Evolutionary conservation across 2,329 filamentous ascomycete genomes (phyloP).

Genomic region (Fusarium sp.): DNA sequence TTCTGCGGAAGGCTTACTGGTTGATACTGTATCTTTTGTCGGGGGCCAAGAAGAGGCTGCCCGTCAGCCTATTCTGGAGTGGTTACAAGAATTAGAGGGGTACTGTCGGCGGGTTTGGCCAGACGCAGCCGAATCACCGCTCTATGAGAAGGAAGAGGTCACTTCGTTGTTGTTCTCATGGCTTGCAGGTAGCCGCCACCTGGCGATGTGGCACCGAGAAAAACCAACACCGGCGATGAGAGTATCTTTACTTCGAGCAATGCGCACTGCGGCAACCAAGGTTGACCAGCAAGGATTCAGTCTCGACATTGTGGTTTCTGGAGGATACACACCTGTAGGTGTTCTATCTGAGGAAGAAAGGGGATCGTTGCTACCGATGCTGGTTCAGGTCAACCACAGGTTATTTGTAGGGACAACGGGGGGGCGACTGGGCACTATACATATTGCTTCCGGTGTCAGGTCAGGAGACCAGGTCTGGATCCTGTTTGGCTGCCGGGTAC

Average conservation of each 20-base stretch:
- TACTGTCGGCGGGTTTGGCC: slow-evolving; percentile 1
- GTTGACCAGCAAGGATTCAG: background rate
- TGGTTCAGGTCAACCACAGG: background rate
- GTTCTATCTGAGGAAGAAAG: background rate
- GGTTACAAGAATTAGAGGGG: background rate
- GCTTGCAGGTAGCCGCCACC: background rate
- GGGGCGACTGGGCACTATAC: background rate
- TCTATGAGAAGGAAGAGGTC: background rate
- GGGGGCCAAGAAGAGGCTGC: background rate
- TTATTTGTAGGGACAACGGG: background rate
- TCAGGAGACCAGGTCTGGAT: slow-evolving; percentile 14
- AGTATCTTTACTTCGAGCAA: background rate
- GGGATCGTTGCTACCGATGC: background rate
- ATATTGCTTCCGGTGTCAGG: background rate
- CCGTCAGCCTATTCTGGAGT: background rate
- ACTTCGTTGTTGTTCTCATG: background rate
- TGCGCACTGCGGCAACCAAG: background rate
- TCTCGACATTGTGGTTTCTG: background rate
- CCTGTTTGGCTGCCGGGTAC: slow-evolving; percentile 12
- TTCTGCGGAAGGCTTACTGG: background rate
- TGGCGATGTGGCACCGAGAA: background rate
- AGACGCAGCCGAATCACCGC: background rate
- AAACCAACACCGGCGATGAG: background rate
- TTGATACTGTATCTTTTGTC: background rate
- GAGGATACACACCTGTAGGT: background rate